phyloP scores from a whole-genome alignment of 225 moss, liverwort and hornwort species.

The Polytrichum formosum region DNA sequence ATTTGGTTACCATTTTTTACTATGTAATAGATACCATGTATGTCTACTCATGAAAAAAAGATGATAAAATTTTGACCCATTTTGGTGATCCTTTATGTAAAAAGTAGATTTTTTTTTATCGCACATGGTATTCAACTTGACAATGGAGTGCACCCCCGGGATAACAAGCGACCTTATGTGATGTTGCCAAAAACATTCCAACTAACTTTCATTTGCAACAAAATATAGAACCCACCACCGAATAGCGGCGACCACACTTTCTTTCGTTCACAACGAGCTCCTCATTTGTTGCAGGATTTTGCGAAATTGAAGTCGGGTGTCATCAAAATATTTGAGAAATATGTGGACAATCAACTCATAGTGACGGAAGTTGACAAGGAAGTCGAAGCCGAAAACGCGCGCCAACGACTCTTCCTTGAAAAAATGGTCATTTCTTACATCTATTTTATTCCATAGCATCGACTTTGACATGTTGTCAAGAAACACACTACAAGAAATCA shows the following conservation, averaged over 20 bases:
- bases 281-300: conserved; percentile 28
- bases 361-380: conserved; percentile 60
- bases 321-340: conserved; percentile 61
- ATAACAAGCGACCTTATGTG: background rate
- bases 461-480: background rate
- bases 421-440: conserved; percentile 37
- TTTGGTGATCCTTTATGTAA: no score
- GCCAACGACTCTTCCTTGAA: conserved; percentile 80
- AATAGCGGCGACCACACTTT: no score
- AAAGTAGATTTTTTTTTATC: no score
- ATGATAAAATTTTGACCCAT: no score
- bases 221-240: background rate
- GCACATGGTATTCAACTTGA: no score
- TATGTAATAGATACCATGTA: no score
- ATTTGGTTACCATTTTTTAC: no score
- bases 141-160: no score
- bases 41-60: no score
- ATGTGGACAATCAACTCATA: conserved; percentile 56
- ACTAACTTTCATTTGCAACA: background rate
- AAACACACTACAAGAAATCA: background rate
- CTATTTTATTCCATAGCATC: background rate
- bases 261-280: background rate
- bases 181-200: background rate
- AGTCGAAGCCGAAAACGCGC: conserved; percentile 49
- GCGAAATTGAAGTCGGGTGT: conserved; percentile 37